These are phyloP conservation scores for Alternaria sp. DNA, from an alignment of 2,329 filamentous ascomycete genomes.

Conservation along the genomic window DNA sequence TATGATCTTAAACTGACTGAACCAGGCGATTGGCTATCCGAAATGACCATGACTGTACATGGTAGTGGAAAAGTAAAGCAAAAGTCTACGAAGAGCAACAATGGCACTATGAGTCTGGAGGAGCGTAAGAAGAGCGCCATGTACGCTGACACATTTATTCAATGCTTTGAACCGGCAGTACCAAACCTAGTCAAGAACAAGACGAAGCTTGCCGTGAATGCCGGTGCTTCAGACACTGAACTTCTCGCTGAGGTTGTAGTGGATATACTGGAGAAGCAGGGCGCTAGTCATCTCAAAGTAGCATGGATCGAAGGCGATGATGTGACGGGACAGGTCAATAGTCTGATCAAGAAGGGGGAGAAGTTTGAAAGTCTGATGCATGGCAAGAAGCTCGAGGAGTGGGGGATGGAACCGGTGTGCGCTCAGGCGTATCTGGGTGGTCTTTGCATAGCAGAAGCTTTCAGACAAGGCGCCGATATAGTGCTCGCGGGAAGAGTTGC, in stretches of 20 bases:
- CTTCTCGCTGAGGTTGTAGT: slow-evolving; percentile 34
- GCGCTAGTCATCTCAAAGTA: slow-evolving; percentile 31
- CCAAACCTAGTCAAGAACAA: slow-evolving; percentile 30
- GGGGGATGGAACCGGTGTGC: slow-evolving; percentile 38
- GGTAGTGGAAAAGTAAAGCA: slow-evolving; percentile 47
- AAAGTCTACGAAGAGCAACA: slow-evolving; percentile 28
- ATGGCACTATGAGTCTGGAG: slow-evolving; percentile 53
- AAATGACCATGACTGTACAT: slow-evolving; percentile 43
- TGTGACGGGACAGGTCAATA: slow-evolving; percentile 43
- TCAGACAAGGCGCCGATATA: slow-evolving; percentile 40
- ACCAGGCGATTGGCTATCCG: slow-evolving; percentile 39
- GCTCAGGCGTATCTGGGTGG: slow-evolving; percentile 27
- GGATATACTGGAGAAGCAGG: slow-evolving; percentile 18
- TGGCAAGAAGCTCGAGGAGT: slow-evolving; percentile 49
- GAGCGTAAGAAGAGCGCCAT: slow-evolving; percentile 38
- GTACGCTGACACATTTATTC: slow-evolving; percentile 57
- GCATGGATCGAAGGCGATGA: slow-evolving; percentile 33
- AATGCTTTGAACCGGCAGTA: slow-evolving; percentile 51
- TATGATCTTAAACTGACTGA: not conserved
- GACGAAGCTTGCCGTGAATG: slow-evolving; percentile 61
- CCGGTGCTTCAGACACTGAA: slow-evolving; percentile 62
- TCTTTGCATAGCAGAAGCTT: slow-evolving; percentile 37
- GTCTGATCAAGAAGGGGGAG: slow-evolving; percentile 46
- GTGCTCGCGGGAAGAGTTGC: slow-evolving; percentile 45
- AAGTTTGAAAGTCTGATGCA: slow-evolving; percentile 53